Percentiles rank a stretch among this genome's conserved stretches.
Evolutionary conservation across 352 stramenopile species (phyloP).

Genomic region (Saprolegnia diclina): DNA sequence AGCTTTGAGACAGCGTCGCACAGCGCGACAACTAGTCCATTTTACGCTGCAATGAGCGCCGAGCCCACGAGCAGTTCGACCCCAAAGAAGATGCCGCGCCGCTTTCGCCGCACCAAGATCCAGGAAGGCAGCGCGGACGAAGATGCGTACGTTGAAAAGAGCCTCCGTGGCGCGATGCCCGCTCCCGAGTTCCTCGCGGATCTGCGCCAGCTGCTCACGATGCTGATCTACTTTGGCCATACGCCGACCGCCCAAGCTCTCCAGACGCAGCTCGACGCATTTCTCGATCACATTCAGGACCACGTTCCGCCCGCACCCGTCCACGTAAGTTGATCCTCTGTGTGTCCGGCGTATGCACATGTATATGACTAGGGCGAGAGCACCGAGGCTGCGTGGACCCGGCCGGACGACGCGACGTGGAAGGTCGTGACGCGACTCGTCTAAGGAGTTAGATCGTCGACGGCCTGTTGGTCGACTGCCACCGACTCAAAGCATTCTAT

Average conservation of each 20-base stretch:
- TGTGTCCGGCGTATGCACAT: not conserved
- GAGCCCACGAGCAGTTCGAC: too few relatives aligned
- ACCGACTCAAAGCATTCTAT: not conserved
- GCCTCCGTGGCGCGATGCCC: constrained; percentile 33
- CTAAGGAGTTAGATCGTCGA: not conserved
- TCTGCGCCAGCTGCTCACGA: constrained; percentile 36
- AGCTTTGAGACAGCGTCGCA: not conserved
- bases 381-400: not conserved
- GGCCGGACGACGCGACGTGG: not conserved
- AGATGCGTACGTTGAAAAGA: constrained; percentile 50
- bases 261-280: not conserved
- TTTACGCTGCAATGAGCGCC: not conserved
- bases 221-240: constrained; percentile 25
- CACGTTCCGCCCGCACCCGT: constrained; percentile 12
- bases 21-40: constrained; percentile 19
- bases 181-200: constrained; percentile 52
- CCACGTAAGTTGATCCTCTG: constrained; percentile 6
- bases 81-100: constrained; percentile 23
- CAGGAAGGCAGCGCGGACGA: constrained; percentile 66
- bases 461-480: not conserved
- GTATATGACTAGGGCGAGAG: constrained; percentile 11
- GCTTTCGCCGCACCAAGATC: constrained; percentile 47
- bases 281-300: constrained; percentile 19
- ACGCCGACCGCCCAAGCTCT: not conserved
- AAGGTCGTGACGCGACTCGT: not conserved